phyloP scores from a whole-genome alignment of 805 yeast species.

The Ogataea nonfermentans region DNA sequence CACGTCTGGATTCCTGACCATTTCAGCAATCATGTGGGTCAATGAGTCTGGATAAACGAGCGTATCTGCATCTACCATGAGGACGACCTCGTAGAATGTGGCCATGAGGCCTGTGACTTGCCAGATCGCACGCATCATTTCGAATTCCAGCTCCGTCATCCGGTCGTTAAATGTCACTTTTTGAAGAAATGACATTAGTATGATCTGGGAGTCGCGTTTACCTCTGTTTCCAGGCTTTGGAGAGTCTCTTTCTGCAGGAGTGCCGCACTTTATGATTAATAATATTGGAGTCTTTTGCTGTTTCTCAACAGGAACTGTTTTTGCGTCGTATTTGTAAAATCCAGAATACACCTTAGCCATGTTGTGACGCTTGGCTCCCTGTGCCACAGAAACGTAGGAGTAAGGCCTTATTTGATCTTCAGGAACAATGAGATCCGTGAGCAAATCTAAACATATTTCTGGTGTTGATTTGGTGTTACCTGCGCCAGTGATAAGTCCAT shows the following conservation, averaged over 20 bases:
- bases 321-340: slow-evolving; percentile 80
- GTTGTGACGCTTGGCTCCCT: slow-evolving; percentile 91
- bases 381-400: slow-evolving; percentile 94
- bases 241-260: slow-evolving; percentile 69
- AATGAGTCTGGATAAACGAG: slow-evolving; percentile 81
- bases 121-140: slow-evolving; percentile 73
- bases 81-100: slow-evolving; percentile 71
- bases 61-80: slow-evolving; percentile 96
- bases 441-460: slow-evolving; percentile 82
- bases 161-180: slow-evolving; percentile 87
- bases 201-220: slow-evolving; percentile 90
- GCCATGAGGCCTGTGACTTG: slow-evolving; percentile 82
- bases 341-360: slow-evolving; percentile 98
- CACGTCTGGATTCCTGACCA: slow-evolving; percentile 79
- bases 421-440: slow-evolving; percentile 72
- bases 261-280: slow-evolving; percentile 82
- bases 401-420: slow-evolving; percentile 74
- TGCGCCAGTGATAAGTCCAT: slow-evolving; percentile 91
- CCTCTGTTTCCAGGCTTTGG: slow-evolving; percentile 93
- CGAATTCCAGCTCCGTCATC: slow-evolving; percentile 88
- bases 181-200: slow-evolving; percentile 87
- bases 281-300: slow-evolving; percentile 85
- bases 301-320: slow-evolving; percentile 70
- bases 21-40: slow-evolving; percentile 86
- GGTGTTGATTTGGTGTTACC: slow-evolving; percentile 89